Evolutionary conservation across 2,329 filamentous ascomycete species (phyloP).

Genomic region (Macrophomina pseudophaseolina): DNA sequence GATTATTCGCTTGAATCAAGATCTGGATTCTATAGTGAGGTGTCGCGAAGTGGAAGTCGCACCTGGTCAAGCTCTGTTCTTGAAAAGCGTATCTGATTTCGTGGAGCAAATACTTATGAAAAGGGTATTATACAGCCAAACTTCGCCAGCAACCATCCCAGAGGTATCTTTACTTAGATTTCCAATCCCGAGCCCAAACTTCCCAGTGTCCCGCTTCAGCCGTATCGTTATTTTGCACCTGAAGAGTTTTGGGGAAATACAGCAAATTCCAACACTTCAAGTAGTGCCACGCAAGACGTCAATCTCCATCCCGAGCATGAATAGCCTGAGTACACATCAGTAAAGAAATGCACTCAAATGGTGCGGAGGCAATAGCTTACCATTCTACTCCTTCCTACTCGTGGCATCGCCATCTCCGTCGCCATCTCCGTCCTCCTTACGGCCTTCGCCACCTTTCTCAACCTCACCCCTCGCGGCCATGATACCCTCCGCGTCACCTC

Average conservation of each 20-base stretch:
- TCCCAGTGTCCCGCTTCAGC: background rate
- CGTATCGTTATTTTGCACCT: background rate
- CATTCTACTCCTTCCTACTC: slow-evolving; percentile 19
- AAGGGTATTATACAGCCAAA: slow-evolving; percentile 14
- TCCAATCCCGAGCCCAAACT: background rate
- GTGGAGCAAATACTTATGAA: background rate
- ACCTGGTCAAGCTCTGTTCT: too few species aligned
- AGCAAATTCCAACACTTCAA: background rate
- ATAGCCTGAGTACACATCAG: background rate
- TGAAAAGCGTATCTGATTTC: background rate
- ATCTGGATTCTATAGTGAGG: too few species aligned
- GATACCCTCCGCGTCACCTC: slow-evolving; percentile 82
- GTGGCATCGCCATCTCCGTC: slow-evolving; percentile 32
- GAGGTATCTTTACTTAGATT: background rate
- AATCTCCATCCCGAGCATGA: background rate
- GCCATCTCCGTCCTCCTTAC: slow-evolving; percentile 33
- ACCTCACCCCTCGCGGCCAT: slow-evolving; percentile 39
- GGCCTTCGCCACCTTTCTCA: slow-evolving; percentile 37
- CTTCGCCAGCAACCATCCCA: background rate
- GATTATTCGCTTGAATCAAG: too few species aligned
- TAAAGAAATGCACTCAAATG: background rate
- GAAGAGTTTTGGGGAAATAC: background rate
- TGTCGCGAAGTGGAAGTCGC: too few species aligned
- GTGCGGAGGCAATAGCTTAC: background rate
- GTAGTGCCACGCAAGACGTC: background rate